A percentile compares a stretch with the other conserved stretches of the same genome.
Evolutionary conservation across 352 stramenopile genomes (phyloP).

Genomic region (Phytophthora palmivora): DNA sequence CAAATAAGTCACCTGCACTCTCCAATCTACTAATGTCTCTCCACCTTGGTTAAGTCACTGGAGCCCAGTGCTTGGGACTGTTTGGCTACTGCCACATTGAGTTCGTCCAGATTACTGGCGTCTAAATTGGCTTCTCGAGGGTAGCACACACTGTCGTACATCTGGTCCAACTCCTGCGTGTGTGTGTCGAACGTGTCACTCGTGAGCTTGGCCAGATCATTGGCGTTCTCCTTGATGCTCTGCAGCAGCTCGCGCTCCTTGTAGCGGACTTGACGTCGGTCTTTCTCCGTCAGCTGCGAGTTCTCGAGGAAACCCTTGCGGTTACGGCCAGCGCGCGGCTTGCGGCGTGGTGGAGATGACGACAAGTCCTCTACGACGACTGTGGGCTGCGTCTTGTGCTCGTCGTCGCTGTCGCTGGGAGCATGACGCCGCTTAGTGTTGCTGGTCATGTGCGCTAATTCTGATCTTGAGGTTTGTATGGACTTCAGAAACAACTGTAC

Average conservation of each 20-base stretch:
- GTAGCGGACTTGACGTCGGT: constrained; percentile 75
- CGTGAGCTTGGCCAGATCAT: constrained; percentile 68
- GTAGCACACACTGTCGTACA: constrained; percentile 85
- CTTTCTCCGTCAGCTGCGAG: constrained; percentile 71
- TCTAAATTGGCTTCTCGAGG: constrained; percentile 84
- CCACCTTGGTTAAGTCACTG: constrained; percentile 77
- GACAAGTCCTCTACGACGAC: not conserved
- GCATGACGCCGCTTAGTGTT: constrained; percentile 23
- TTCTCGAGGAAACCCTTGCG: constrained; percentile 65
- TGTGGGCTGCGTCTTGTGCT: constrained; percentile 21
- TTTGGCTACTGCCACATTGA: constrained; percentile 79
- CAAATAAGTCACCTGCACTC: constrained; percentile 5
- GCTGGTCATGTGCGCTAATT: constrained; percentile 17
- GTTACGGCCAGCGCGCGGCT: constrained; percentile 19
- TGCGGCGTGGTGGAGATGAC: not conserved
- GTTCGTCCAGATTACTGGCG: constrained; percentile 82
- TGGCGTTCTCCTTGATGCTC: constrained; percentile 76
- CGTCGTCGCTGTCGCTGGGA: constrained; percentile 28
- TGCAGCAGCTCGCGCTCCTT: constrained; percentile 81
- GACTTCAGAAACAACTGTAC: too few species aligned
- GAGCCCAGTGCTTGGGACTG: constrained; percentile 74
- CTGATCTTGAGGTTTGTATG: constrained; percentile 1
- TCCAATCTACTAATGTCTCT: not conserved
- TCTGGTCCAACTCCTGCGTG: constrained; percentile 69
- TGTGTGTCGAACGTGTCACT: constrained; percentile 67